phyloP scores from a whole-genome alignment of 768 basidiomycete species.

The Tricholomella constricta region DNA sequence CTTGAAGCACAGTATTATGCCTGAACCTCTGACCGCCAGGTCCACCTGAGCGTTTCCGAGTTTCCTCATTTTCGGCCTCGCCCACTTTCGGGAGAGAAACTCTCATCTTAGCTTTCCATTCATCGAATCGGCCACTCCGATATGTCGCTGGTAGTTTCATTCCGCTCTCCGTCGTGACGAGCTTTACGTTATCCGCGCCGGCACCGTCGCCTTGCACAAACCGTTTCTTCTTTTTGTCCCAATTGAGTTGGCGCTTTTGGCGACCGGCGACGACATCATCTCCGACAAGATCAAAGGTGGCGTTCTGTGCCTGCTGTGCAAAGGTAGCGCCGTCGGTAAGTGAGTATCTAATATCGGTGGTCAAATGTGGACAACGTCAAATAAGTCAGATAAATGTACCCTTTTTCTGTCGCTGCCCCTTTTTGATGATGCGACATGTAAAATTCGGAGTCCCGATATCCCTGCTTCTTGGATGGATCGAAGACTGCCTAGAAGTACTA shows the following conservation, averaged over 20 bases:
- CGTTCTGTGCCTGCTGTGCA: conserved; percentile 76
- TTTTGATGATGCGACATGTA: conserved; percentile 94
- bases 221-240: conserved; percentile 97
- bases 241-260: conserved; percentile 68
- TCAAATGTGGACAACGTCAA: conserved; percentile 1
- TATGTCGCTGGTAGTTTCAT: conserved; percentile 89
- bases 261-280: conserved; percentile 69
- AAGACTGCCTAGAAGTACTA: conserved; percentile 59
- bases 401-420: conserved; percentile 85
- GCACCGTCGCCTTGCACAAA: conserved; percentile 84
- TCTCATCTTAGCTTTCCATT: conserved; percentile 86
- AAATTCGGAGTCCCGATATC: conserved; percentile 79
- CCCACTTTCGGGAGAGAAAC: conserved; percentile 80
- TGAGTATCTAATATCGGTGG: conserved; percentile 65
- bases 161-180: conserved; percentile 92
- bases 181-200: conserved; percentile 91
- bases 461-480: conserved; percentile 50
- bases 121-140: conserved; percentile 91
- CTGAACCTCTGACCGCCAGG: conserved; percentile 65
- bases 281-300: conserved; percentile 79
- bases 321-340: conserved; percentile 88
- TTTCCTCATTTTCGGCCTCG: conserved; percentile 63
- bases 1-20: conserved; percentile 62
- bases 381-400: conserved; percentile 49
- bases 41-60: conserved; percentile 36